Evolutionary conservation across 1,284 basidiomycete species (phyloP), one percentile per base, ranked within the genome.

Genomic region (Polyporus tsugae): DNA sequence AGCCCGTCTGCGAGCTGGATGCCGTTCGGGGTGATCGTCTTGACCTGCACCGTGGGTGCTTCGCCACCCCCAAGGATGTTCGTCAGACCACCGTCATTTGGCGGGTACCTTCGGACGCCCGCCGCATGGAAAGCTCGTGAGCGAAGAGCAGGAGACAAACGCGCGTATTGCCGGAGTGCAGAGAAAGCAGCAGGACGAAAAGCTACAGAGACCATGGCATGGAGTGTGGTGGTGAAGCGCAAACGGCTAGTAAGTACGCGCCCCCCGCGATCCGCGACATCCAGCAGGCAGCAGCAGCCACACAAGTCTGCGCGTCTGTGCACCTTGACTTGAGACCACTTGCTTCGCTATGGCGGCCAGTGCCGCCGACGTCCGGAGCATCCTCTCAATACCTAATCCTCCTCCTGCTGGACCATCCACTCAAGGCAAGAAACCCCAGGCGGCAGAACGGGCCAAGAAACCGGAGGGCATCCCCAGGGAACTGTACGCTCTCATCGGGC

Each of bases 401-500:
- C 76, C 80, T 49, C 78, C 78, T 57, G 78, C 81, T 41, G 83
- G 80, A 44, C 82, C 82, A 2, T 81, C 84, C 17, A 83, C 84
- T 49, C 78, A 76, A 68, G 86, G 85, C 70, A 80, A 80, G 53
- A 52, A 79, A 29, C 74, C 81, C 9, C 70, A 76, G 22, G 74
- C 83, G 0, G 69, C 83, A 3, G 78, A 77, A 64, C 76, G 76
- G 55, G 70, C 75, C 44, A 85, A 86, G 75, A 95, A 94, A 79
- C 93, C 93, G 1, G 94, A 96, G 41, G 97, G 97, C 33, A 97
- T 99, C 73, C 93, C 95, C 0, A 86, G 96, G 72, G 97, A 99
- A 80, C 86, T 99, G 2, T 98, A 95, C 80, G 92, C 95, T 0
- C 88, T 99, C 69, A 97, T 99, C 72, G 98, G 97, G 22, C 91